These are phyloP conservation scores for Rhodamnia rubescens DNA, from an alignment of 345 rosid genomes.

Conservation along the genomic window DNA sequence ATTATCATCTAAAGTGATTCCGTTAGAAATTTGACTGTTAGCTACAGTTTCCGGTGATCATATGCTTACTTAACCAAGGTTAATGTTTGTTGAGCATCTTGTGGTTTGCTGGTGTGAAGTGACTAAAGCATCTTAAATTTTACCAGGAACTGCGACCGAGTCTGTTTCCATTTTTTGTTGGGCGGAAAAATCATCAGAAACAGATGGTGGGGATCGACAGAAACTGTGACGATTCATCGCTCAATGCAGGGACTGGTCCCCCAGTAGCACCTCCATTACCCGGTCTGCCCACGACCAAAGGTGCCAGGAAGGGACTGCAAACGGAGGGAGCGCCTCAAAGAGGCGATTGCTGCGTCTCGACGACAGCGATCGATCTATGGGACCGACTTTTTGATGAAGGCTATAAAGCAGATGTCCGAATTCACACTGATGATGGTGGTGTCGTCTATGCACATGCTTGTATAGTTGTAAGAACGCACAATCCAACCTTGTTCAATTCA, in stretches of 20 bases:
- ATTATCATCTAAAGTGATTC: not conserved
- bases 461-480: constrained; percentile 43
- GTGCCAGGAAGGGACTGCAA: not conserved
- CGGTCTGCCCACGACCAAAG: constrained; percentile 10
- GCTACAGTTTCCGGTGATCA: not conserved
- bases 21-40: not conserved
- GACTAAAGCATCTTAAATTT: not conserved
- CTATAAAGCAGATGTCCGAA: constrained; percentile 56
- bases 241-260: not conserved
- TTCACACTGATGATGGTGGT: constrained; percentile 40
- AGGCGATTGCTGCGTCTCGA: not conserved
- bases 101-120: not conserved
- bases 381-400: constrained; percentile 69
- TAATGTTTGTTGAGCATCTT: not conserved
- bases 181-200: not conserved
- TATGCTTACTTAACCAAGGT: not conserved
- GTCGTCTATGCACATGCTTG: constrained; percentile 58
- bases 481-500: not conserved
- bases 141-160: not conserved
- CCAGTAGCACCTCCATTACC: constrained; percentile 58
- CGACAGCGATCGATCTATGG: constrained; percentile 16
- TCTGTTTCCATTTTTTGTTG: not conserved
- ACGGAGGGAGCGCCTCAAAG: constrained; percentile 2
- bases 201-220: not conserved
- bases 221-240: not conserved